phyloP scores from a whole-genome alignment of 2,329 filamentous ascomycete species.

The Cladophialophora chaetospira region DNA sequence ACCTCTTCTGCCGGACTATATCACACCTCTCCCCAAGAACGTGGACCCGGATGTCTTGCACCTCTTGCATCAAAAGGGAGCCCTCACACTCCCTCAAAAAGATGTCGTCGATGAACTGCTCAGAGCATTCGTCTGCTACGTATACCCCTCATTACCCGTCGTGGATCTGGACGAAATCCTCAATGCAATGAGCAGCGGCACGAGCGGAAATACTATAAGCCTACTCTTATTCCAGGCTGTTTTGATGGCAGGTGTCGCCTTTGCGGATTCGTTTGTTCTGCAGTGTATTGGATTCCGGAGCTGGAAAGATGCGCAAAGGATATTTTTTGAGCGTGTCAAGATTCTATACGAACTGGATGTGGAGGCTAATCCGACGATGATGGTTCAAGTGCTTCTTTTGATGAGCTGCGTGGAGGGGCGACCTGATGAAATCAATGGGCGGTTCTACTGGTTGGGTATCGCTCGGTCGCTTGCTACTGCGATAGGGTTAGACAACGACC shows the following conservation, averaged over 20 bases:
- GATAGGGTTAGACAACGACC: slow-evolving; percentile 69
- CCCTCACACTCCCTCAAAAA: slow-evolving; percentile 8
- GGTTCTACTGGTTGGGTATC: slow-evolving; percentile 11
- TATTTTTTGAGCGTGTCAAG: slow-evolving; percentile 78
- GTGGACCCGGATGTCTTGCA: slow-evolving; percentile 7
- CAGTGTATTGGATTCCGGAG: slow-evolving; percentile 67
- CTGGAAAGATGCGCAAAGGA: slow-evolving; percentile 77
- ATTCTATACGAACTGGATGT: slow-evolving; percentile 93
- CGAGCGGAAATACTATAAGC: slow-evolving; percentile 56
- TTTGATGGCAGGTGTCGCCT: slow-evolving; percentile 89
- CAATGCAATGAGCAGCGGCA: slow-evolving; percentile 8
- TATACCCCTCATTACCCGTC: slow-evolving; percentile 15
- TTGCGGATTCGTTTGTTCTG: slow-evolving; percentile 76
- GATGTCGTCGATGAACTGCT: slow-evolving; percentile 5
- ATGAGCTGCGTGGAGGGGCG: slow-evolving; percentile 59
- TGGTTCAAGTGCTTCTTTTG: slow-evolving; percentile 83
- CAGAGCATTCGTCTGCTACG: slow-evolving; percentile 16
- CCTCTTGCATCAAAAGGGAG: slow-evolving; percentile 3
- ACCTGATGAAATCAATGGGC: slow-evolving; percentile 5
- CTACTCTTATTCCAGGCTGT: slow-evolving; percentile 88
- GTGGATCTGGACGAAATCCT: slow-evolving; percentile 15
- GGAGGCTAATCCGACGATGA: slow-evolving; percentile 80
- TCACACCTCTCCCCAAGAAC: slow-evolving; percentile 4
- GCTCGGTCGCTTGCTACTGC: slow-evolving; percentile 10
- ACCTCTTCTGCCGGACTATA: slow-evolving; percentile 11